Percentiles rank a stretch among this genome's conserved stretches.
These are phyloP conservation scores for Aspergillus eucalypticola DNA, from an alignment of 2,329 filamentous ascomycete species.

Conservation along the genomic window DNA sequence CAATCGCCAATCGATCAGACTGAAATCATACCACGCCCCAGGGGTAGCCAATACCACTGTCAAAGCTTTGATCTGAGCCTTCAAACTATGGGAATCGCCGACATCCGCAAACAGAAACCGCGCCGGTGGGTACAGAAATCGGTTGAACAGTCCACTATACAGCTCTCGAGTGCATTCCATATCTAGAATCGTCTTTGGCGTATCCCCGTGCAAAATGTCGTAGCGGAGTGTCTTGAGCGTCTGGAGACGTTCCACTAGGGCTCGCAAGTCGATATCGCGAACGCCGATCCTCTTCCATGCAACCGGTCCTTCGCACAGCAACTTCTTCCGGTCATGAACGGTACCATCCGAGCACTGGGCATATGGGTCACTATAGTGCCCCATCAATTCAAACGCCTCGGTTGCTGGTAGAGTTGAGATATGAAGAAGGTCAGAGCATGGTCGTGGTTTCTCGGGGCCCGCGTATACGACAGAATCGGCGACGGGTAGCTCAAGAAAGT, in stretches of 20 bases:
- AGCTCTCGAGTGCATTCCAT: conserved; percentile 34
- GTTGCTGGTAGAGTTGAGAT: conserved; percentile 29
- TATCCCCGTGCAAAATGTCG: conserved; percentile 33
- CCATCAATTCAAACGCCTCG: conserved; percentile 38
- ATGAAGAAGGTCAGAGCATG: conserved; percentile 23
- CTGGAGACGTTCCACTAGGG: conserved; percentile 38
- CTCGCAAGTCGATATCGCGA: conserved; percentile 37
- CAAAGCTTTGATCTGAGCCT: conserved; percentile 49
- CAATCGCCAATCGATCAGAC: conserved; percentile 48
- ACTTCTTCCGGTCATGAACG: conserved; percentile 36
- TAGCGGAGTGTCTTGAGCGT: conserved; percentile 36
- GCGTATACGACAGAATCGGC: conserved; percentile 36
- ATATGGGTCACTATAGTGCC: conserved; percentile 37
- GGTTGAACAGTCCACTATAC: conserved; percentile 38
- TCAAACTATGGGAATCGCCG: conserved; percentile 37
- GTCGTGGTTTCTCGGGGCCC: conserved; percentile 22
- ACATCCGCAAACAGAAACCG: conserved; percentile 26
- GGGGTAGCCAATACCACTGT: conserved; percentile 44
- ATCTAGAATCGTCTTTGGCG: conserved; percentile 39
- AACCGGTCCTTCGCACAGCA: conserved; percentile 40
- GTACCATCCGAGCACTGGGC: conserved; percentile 38
- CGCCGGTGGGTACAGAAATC: conserved; percentile 41
- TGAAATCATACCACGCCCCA: conserved; percentile 52
- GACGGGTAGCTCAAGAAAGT: conserved; percentile 50
- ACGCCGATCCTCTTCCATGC: conserved; percentile 47